Conservation (phyloP, 805 yeast species). For the Pichia insulana region DNA sequence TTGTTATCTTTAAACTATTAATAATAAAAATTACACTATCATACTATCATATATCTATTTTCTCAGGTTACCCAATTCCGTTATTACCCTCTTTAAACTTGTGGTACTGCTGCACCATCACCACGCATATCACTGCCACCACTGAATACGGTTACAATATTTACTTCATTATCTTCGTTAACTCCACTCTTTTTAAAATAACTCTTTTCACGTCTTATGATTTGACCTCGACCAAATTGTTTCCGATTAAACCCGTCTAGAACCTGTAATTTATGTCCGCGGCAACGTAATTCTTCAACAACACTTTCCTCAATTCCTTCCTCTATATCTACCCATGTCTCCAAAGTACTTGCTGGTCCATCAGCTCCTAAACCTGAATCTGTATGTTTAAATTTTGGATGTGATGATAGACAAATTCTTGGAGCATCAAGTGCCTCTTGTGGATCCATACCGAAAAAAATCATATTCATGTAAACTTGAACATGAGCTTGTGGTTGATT, state of each 20-base stretch:
- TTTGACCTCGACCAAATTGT: constrained; percentile 58
- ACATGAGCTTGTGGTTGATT: constrained; percentile 84
- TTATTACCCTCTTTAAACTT: constrained; percentile 7
- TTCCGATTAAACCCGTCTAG: constrained; percentile 35
- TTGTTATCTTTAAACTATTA: too few species aligned
- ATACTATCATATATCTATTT: too few species aligned
- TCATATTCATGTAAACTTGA: constrained; percentile 62
- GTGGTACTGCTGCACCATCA: constrained; percentile 71
- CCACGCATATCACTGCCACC: constrained; percentile 80
- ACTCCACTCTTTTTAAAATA: constrained; percentile 24
- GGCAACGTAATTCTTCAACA: constrained; percentile 33
- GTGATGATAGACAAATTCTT: constrained; percentile 55
- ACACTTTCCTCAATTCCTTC: constrained; percentile 48
- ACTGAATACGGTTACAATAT: constrained; percentile 38
- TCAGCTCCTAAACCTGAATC: constrained; percentile 53
- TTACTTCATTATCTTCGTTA: too few species aligned
- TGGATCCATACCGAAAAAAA: constrained; percentile 54
- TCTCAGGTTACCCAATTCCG: not conserved
- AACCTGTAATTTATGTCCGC: constrained; percentile 52
- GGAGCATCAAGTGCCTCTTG: constrained; percentile 74
- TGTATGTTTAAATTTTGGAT: constrained; percentile 31
- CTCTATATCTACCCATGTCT: constrained; percentile 55
- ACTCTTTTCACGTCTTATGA: constrained; percentile 33
- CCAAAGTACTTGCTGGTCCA: constrained; percentile 54
- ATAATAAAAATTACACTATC: too few species aligned